These are phyloP conservation scores for Stellera chamaejasme DNA, from an alignment of 345 rosid species.

Conservation along the genomic window DNA sequence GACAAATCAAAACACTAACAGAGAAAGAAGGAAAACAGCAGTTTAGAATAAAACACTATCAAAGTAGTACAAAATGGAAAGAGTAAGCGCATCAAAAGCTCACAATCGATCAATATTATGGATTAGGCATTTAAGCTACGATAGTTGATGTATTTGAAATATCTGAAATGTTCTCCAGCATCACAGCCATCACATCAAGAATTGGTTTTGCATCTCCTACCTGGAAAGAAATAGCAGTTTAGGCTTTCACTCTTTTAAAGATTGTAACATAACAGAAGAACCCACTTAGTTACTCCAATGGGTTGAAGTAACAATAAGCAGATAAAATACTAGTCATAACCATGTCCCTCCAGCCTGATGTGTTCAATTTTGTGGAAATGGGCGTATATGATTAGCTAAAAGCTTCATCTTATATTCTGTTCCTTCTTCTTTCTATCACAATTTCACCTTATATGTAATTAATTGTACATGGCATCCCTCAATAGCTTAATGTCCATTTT, in stretches of 20 bases:
- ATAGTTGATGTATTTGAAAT: constrained; percentile 68
- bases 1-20: constrained; percentile 4
- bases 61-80: background rate
- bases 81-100: constrained; percentile 7
- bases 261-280: constrained; percentile 8
- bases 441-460: constrained; percentile 16
- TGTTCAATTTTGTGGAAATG: no score
- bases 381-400: constrained; percentile 1
- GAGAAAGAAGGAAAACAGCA: no score
- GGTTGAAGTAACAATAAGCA: no score
- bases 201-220: constrained; percentile 96
- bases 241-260: constrained; percentile 14
- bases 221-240: constrained; percentile 29
- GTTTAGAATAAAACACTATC: no score
- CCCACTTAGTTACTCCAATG: background rate
- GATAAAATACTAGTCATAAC: no score
- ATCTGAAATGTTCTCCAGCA: constrained; percentile 84
- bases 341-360: no score
- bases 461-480: constrained; percentile 83
- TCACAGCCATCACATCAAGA: constrained; percentile 82
- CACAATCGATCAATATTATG: constrained; percentile 74
- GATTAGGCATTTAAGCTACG: constrained; percentile 77
- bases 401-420: constrained; percentile 35
- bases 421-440: no score
- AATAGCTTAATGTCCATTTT: constrained; percentile 61